Conservation (phyloP, 169 alveolate species). For the Theileria orientalis region DNA sequence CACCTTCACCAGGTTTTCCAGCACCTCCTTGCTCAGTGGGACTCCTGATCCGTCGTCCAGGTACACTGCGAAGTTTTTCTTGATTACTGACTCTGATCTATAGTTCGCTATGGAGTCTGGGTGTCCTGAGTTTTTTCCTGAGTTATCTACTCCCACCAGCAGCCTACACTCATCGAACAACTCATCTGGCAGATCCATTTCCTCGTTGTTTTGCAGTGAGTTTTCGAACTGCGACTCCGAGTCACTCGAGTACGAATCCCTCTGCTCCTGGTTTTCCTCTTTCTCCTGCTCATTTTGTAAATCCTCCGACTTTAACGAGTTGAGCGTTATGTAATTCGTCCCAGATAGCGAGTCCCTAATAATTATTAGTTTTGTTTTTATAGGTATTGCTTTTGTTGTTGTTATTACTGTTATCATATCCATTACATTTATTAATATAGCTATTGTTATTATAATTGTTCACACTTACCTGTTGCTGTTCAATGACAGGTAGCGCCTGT, state of each 20-base stretch:
- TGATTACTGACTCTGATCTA: constrained; percentile 25
- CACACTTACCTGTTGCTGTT: neutral
- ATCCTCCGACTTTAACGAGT: too few species aligned
- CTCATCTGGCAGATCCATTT: constrained; percentile 13
- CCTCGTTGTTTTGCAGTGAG: neutral
- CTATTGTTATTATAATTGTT: neutral
- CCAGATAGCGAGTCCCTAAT: neutral
- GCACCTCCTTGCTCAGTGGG: neutral
- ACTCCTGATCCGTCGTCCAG: neutral
- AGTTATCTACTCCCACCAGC: neutral
- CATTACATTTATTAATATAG: neutral
- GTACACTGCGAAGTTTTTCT: constrained; percentile 6
- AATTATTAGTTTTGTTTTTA: neutral
- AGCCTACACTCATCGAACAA: constrained; percentile 27
- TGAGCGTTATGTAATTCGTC: neutral
- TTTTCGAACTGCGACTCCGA: neutral
- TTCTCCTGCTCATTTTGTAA: neutral
- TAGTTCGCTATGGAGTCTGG: constrained; percentile 23
- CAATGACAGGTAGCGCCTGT: constrained; percentile 24
- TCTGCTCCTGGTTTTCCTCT: neutral
- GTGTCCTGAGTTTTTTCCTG: neutral
- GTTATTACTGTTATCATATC: too few species aligned
- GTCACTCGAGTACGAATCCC: constrained; percentile 6
- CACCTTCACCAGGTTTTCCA: constrained; percentile 5
- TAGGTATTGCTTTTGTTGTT: too few species aligned